Conservation (phyloP, 805 yeast genomes). For the Lipomyces kockii region DNA sequence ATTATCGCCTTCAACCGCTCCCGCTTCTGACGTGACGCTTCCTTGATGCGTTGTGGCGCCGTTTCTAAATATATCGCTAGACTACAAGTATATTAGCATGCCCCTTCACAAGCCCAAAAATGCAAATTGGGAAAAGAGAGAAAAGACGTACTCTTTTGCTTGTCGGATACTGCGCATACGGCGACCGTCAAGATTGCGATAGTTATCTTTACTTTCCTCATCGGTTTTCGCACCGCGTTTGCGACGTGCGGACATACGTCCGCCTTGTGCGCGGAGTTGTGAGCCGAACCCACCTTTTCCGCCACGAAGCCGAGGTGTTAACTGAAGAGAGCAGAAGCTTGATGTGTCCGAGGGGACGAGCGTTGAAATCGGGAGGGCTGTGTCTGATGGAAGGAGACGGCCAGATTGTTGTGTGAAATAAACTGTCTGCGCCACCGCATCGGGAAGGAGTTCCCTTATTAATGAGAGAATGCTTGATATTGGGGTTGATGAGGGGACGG, state of each 20-base stretch:
- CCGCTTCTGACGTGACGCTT: conserved; percentile 45
- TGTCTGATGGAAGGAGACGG: conserved; percentile 12
- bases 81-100: conserved; percentile 8
- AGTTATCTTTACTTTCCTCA: conserved; percentile 44
- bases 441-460: conserved; percentile 7
- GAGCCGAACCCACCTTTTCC: conserved; percentile 61
- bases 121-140: background rate
- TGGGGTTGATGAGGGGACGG: background rate
- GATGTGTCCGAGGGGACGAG: background rate
- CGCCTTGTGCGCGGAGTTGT: conserved; percentile 50
- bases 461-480: background rate
- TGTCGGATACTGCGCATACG: conserved; percentile 47
- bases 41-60: conserved; percentile 31
- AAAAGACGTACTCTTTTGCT: conserved; percentile 45
- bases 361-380: background rate
- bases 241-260: conserved; percentile 44
- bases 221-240: conserved; percentile 38
- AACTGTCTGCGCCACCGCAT: conserved; percentile 10
- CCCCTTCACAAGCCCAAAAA: background rate
- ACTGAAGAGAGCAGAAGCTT: conserved; percentile 1
- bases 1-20: conserved; percentile 48
- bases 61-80: conserved; percentile 31
- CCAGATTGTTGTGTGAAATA: conserved; percentile 19
- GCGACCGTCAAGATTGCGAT: conserved; percentile 51
- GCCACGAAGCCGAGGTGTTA: conserved; percentile 42